These are phyloP conservation scores for Puccinia horiana DNA, from an alignment of 1,284 basidiomycete genomes.

Conservation along the genomic window DNA sequence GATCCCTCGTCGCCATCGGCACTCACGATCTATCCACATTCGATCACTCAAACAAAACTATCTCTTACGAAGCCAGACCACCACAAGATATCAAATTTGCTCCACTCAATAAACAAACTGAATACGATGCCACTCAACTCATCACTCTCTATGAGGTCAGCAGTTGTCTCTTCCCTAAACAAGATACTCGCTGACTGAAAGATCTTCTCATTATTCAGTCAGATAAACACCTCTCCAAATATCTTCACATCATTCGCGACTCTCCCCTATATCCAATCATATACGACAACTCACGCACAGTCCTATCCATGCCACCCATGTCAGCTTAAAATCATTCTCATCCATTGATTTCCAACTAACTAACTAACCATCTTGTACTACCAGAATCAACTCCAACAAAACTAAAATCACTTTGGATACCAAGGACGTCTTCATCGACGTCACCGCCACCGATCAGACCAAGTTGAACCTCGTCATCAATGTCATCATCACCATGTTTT, in stretches of 20 bases:
- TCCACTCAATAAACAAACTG: constrained; percentile 75
- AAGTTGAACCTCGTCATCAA: constrained; percentile 94
- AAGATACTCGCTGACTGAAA: not conserved
- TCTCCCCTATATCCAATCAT: constrained; percentile 97
- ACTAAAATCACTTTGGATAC: constrained; percentile 97
- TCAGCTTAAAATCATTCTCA: constrained; percentile 56
- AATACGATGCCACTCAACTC: constrained; percentile 76
- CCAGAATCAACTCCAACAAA: constrained; percentile 61
- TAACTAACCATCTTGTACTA: not conserved
- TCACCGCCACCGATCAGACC: constrained; percentile 96
- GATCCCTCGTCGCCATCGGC: constrained; percentile 92
- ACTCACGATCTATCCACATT: constrained; percentile 96
- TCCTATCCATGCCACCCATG: constrained; percentile 96
- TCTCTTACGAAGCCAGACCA: constrained; percentile 76
- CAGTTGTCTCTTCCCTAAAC: not conserved
- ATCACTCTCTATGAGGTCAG: constrained; percentile 86
- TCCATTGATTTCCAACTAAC: not conserved
- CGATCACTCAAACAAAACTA: constrained; percentile 72
- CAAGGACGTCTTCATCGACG: constrained; percentile 91
- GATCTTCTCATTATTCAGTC: constrained; percentile 63
- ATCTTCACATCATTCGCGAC: constrained; percentile 88
- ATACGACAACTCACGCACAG: constrained; percentile 81
- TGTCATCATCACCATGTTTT: constrained; percentile 94
- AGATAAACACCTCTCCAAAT: constrained; percentile 86
- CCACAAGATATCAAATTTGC: constrained; percentile 88